Percentiles rank a stretch among this genome's conserved stretches.
Evolutionary conservation across 225 moss, liverwort and hornwort genomes (phyloP).

Genomic region (Sphagnum tenellum): DNA sequence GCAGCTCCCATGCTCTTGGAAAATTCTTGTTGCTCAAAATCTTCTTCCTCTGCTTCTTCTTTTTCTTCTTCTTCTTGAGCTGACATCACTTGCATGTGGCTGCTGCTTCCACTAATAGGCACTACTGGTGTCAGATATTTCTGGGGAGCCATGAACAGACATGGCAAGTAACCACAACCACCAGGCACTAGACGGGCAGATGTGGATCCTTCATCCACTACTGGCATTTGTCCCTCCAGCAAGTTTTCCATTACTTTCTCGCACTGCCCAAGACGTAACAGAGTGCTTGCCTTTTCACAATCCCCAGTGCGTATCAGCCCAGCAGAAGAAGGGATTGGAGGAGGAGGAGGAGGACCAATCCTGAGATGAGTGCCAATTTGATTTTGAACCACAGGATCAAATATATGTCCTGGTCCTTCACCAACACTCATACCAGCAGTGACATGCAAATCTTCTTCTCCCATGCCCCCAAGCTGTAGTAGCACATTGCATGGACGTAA

Average conservation of each 20-base stretch:
- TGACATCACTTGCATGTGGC: slow-evolving; percentile 13
- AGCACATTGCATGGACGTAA: slow-evolving; percentile 13
- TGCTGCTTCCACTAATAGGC: slow-evolving; percentile 17
- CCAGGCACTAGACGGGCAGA: slow-evolving; percentile 73
- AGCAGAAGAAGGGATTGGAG: slow-evolving; percentile 3
- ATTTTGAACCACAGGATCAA: slow-evolving; percentile 19
- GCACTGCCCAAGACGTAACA: slow-evolving; percentile 55
- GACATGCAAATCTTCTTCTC: slow-evolving; percentile 29
- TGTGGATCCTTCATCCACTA: slow-evolving; percentile 96
- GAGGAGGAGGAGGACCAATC: slow-evolving; percentile 17
- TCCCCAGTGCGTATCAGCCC: slow-evolving; percentile 11
- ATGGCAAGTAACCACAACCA: slow-evolving; percentile 96
- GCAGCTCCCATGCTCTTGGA: slow-evolving; percentile 54
- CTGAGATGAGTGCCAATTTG: slow-evolving; percentile 33
- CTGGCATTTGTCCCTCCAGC: slow-evolving; percentile 42
- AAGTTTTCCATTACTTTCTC: slow-evolving; percentile 8
- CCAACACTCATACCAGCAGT: slow-evolving; percentile 1
- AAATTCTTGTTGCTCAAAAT: slow-evolving; percentile 63
- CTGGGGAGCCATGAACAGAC: slow-evolving; percentile 61
- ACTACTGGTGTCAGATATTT: slow-evolving; percentile 27
- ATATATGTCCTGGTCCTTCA: slow-evolving; percentile 8
- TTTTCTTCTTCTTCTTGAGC: slow-evolving; percentile 30
- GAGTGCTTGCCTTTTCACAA: slow-evolving; percentile 15
- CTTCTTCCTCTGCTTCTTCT: slow-evolving; percentile 42
- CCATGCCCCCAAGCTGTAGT: slow-evolving; percentile 40